phyloP scores from a whole-genome alignment of 148 eudicot genomes.

The Rhododendron simsii region DNA sequence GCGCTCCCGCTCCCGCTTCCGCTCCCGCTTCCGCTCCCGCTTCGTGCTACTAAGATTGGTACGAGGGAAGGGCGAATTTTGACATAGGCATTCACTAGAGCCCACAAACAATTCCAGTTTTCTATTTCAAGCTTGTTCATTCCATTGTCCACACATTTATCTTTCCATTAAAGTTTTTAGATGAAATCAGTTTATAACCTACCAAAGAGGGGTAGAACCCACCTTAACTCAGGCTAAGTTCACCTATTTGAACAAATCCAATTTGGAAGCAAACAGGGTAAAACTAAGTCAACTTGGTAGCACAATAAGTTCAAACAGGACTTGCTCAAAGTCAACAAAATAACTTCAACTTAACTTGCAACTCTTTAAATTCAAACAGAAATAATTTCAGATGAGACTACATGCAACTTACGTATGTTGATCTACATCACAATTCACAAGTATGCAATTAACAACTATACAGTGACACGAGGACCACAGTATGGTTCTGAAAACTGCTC shows the following conservation, averaged over 20 bases:
- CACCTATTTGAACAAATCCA: background rate
- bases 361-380: background rate
- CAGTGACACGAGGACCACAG: background rate
- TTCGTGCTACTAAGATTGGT: no score
- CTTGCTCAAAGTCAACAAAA: background rate
- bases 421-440: background rate
- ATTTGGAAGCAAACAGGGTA: background rate
- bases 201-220: background rate
- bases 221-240: background rate
- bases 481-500: background rate
- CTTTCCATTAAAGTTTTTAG: background rate
- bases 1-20: no score
- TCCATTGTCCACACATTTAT: background rate
- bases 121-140: constrained; percentile 4
- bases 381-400: background rate
- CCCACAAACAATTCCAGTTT: background rate
- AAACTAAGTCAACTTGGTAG: background rate
- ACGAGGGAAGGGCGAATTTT: background rate
- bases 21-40: no score
- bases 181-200: background rate
- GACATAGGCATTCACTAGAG: background rate
- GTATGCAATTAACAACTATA: background rate
- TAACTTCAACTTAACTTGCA: background rate
- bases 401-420: background rate
- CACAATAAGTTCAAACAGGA: background rate